Evolutionary conservation across 805 yeast species (phyloP).

Genomic region (Wickerhamiella nectarea): DNA sequence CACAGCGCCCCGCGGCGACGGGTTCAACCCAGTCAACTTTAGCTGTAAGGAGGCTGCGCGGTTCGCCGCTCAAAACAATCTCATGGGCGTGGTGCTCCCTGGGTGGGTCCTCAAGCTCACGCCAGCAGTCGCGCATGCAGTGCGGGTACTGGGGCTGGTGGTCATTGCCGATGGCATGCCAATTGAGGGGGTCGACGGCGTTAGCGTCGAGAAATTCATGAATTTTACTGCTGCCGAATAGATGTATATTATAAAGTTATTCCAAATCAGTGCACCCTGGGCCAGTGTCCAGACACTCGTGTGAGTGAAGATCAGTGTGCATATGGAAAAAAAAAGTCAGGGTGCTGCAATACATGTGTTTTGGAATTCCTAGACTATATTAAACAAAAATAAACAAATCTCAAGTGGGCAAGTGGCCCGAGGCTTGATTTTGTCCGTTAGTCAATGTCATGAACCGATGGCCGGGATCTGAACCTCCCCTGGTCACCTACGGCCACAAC

Average conservation of each 20-base stretch:
- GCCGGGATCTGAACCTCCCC: conserved; percentile 1
- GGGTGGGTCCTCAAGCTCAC: conserved; percentile 55
- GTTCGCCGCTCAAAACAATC: conserved; percentile 68
- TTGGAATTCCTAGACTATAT: too few relatives aligned
- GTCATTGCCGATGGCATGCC: conserved; percentile 41
- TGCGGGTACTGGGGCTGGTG: conserved; percentile 68
- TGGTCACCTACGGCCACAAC: conserved; percentile 2
- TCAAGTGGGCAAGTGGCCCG: too few relatives aligned
- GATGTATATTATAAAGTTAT: too few relatives aligned
- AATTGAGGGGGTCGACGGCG: conserved; percentile 24
- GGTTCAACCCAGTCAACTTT: conserved; percentile 20
- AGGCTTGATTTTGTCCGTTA: too few relatives aligned
- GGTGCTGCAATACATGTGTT: too few relatives aligned
- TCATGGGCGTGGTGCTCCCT: conserved; percentile 73
- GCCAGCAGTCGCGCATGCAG: conserved; percentile 59
- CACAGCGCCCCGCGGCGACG: not conserved
- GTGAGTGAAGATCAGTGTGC: too few relatives aligned
- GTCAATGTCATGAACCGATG: conserved; percentile 1
- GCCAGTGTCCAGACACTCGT: too few relatives aligned
- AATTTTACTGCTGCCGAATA: not conserved
- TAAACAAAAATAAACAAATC: too few relatives aligned
- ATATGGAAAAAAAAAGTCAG: too few relatives aligned
- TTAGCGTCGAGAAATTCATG: conserved; percentile 14
- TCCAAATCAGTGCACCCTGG: too few relatives aligned
- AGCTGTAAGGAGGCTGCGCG: conserved; percentile 55